phyloP scores from a whole-genome alignment of 495 filamentous ascomycete genomes.

The Diplogelasinospora grovesii region DNA sequence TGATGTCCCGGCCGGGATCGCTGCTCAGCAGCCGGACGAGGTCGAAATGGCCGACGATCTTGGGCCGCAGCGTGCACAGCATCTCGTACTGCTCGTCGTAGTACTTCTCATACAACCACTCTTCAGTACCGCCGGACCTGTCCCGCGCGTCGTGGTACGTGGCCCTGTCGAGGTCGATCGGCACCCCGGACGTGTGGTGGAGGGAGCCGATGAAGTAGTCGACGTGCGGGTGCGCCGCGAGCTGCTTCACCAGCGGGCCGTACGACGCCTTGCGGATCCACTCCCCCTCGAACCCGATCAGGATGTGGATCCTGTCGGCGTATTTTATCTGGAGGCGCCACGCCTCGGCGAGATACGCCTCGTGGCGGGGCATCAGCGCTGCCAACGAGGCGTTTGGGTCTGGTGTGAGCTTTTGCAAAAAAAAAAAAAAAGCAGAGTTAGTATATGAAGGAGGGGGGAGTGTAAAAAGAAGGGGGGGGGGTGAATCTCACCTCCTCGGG shows the following conservation, averaged over 20 bases:
- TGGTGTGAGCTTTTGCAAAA: constrained; percentile 17
- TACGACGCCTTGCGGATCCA: constrained; percentile 78
- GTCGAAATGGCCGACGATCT: constrained; percentile 90
- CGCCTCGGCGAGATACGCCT: constrained; percentile 66
- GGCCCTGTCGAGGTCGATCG: constrained; percentile 76
- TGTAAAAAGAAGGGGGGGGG: constrained; percentile 7
- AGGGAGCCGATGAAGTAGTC: constrained; percentile 90
- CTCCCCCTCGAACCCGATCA: constrained; percentile 89
- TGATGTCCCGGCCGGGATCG: constrained; percentile 54
- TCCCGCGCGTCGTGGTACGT: constrained; percentile 43
- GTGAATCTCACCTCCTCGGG: constrained; percentile 69
- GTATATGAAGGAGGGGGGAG: too few species aligned
- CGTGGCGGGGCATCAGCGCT: constrained; percentile 49
- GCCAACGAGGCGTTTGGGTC: constrained; percentile 33
- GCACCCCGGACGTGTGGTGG: constrained; percentile 77
- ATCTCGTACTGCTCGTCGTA: constrained; percentile 83
- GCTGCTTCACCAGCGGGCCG: constrained; percentile 44
- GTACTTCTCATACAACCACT: constrained; percentile 68
- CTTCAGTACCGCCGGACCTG: constrained; percentile 46
- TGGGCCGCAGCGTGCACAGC: constrained; percentile 64
- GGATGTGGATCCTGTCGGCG: constrained; percentile 61
- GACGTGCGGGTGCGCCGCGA: constrained; percentile 55
- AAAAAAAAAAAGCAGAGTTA: too few species aligned
- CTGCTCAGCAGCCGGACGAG: constrained; percentile 74
- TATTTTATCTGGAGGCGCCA: constrained; percentile 64